Evolutionary conservation across 2,329 filamentous ascomycete species (phyloP), one percentile per base, ranked within the genome.

Genomic region (Penicillium aurantiogriseum): DNA sequence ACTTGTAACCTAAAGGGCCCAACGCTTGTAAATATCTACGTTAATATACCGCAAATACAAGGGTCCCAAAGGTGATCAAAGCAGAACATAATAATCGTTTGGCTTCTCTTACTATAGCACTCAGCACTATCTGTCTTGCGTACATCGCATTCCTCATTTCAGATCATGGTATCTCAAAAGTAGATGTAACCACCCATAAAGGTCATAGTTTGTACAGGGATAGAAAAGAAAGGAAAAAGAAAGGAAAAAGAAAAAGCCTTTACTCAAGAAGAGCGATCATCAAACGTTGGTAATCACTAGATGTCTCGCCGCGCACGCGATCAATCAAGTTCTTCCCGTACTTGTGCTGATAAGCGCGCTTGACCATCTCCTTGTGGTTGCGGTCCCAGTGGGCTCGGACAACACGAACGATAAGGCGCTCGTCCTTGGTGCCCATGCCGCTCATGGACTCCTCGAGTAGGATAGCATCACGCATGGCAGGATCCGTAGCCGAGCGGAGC

Each of bases 361-460:
- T 92, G 56, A 96, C 88, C 64, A 90, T 88, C 50, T 86, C 84
- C 80, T 96, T 81, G 65, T 89, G 85, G 54, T 80, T 81, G 38
- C 82, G 81, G 70, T 96, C 86, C 93, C 93, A 97, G 74, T 97
- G 93, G 48, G 85, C 81, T 23, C 90, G 83, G 1, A 97, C 85
- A 4, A 94, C 82, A n/a, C 92, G 83, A 29, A 87, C 83, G 17
- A 95, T 84, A 3, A 97, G 82, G 9, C 92, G 80, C 33, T 86
- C 79, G 61, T 99, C 92, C 74, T 94, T 93, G 11, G 94, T 97
- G 2, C 93, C 93, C 62, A 88, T 67, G 0, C 93, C 94, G 1
- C 85, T 83, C 93, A 97, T 97, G 17, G 89, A 82, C 15, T 90
- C 89, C 71, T 97, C 92, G n/a, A 97, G 81, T 5, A 91, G 79